phyloP scores from a whole-genome alignment of 2,329 filamentous ascomycete genomes.

The Beauveria pseudobassiana region DNA sequence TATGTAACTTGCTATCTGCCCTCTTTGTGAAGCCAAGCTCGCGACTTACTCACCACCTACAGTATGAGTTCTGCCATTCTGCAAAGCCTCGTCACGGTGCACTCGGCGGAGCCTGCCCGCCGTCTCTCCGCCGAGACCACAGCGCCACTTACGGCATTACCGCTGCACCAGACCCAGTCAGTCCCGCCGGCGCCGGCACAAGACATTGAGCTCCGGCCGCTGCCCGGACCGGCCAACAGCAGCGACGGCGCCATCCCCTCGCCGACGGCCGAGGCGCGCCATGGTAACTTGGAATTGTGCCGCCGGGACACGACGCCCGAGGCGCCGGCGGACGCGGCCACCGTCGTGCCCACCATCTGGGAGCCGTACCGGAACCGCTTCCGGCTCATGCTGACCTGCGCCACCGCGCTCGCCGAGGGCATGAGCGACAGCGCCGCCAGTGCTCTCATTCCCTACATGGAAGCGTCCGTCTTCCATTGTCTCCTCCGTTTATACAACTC shows the following conservation, averaged over 20 bases:
- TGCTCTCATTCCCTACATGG: slow-evolving; percentile 74
- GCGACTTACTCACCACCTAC: background rate
- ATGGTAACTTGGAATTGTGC: slow-evolving; percentile 44
- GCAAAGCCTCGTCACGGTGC: slow-evolving; percentile 5
- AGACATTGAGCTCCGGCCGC: background rate
- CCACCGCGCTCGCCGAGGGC: slow-evolving; percentile 62
- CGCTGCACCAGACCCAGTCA: background rate
- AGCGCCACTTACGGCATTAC: background rate
- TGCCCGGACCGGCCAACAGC: background rate
- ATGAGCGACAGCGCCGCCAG: slow-evolving; percentile 70
- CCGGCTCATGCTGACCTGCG: slow-evolving; percentile 55
- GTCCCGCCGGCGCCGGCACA: background rate
- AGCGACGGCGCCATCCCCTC: too few relatives aligned
- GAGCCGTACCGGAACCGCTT: slow-evolving; percentile 62
- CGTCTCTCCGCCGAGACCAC: slow-evolving; percentile 1
- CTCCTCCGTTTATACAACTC: background rate
- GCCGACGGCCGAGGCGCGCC: too few relatives aligned
- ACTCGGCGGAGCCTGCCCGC: background rate
- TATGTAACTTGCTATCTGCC: background rate
- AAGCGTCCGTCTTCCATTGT: slow-evolving; percentile 34
- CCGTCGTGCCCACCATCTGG: slow-evolving; percentile 49
- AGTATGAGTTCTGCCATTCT: slow-evolving; percentile 3
- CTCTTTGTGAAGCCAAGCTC: background rate
- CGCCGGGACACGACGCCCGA: slow-evolving; percentile 41
- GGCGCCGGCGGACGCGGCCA: slow-evolving; percentile 28